Percentiles rank a stretch among this genome's conserved stretches.
Conservation (phyloP, 1,284 basidiomycete genomes). For the Apiotrichum montevideense region DNA sequence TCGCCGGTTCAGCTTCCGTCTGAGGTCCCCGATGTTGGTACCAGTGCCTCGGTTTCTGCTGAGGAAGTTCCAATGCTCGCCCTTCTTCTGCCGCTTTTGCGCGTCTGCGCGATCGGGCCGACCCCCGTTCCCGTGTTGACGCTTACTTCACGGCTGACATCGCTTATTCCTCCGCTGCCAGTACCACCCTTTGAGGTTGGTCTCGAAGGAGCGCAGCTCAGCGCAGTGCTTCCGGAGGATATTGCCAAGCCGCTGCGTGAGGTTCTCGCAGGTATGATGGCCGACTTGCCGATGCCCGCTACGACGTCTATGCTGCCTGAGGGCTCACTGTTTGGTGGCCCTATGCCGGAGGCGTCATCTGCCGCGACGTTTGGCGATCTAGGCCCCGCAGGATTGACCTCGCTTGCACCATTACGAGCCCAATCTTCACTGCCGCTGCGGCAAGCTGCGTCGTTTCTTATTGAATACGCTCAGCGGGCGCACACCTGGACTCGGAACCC, state of each 20-base stretch:
- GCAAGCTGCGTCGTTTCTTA: conserved; percentile 17
- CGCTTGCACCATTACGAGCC: background rate
- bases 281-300: conserved; percentile 25
- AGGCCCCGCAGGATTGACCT: background rate
- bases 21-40: conserved; percentile 24
- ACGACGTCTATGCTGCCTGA: background rate
- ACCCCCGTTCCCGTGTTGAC: conserved; percentile 13
- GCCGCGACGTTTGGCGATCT: conserved; percentile 3
- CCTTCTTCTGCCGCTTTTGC: conserved; percentile 33
- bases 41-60: conserved; percentile 11
- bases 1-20: conserved; percentile 8
- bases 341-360: background rate
- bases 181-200: conserved; percentile 39
- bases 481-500: conserved; percentile 9
- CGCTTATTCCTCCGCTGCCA: conserved; percentile 31
- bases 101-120: conserved; percentile 17
- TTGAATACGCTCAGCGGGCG: conserved; percentile 21
- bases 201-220: conserved; percentile 33
- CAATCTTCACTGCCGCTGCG: conserved; percentile 14
- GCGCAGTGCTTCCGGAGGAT: conserved; percentile 29
- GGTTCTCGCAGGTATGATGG: conserved; percentile 36
- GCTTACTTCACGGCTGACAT: conserved; percentile 23
- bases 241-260: conserved; percentile 29
- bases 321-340: conserved; percentile 2
- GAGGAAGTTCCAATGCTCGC: conserved; percentile 21